Evolutionary conservation across 2,329 filamentous ascomycete genomes (phyloP), one percentile per base, ranked within the genome.

Genomic region (Verticillium longisporum): DNA sequence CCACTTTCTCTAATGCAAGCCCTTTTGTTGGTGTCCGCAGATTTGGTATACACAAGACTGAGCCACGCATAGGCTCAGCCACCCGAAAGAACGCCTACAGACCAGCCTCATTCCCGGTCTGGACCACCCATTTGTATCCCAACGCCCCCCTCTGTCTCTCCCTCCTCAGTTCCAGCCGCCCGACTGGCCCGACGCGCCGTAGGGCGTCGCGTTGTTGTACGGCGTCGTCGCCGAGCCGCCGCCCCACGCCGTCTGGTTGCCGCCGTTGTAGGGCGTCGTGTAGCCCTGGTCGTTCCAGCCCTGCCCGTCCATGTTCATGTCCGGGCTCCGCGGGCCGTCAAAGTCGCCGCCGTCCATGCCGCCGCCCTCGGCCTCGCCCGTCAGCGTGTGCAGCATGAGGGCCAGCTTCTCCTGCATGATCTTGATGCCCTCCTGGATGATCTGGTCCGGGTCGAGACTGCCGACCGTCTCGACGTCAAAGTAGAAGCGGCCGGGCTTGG

Each of bases 341-440:
- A 85, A 85, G 62, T 83, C 82, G 64, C 82, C 84, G 65, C 81
- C 81, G 67, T 83, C 81, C 62, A 85, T 85, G 9, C 9, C 34
- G 41, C 80, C 81, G 56, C 85, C 83, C 60, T 80, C 74, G 2
- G 80, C 75, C 69, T 81, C 81, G 61, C 75, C 72, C 59, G 83
- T 81, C 66, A 89, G 75, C 36, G 85, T 83, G 62, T 85, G 80
- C 63, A 97, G 88, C 45, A 97, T 84, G 4, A 82, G 83, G 2
- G 93, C 95, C 38, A 99, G 85, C 78, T 99, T 99, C 67, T 89
- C 85, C 74, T 98, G 95, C 61, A 99, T 80, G 33, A 92, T 89
- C 65, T 89, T 87, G 73, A 99, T 96, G 37, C 92, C 93, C 69
- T 92, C 87, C 68, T 93, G 88, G 58, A 99, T 87, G 68, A 98